Evolutionary conservation across 352 stramenopile genomes (phyloP).

Genomic region (Phytophthora colocasiae): DNA sequence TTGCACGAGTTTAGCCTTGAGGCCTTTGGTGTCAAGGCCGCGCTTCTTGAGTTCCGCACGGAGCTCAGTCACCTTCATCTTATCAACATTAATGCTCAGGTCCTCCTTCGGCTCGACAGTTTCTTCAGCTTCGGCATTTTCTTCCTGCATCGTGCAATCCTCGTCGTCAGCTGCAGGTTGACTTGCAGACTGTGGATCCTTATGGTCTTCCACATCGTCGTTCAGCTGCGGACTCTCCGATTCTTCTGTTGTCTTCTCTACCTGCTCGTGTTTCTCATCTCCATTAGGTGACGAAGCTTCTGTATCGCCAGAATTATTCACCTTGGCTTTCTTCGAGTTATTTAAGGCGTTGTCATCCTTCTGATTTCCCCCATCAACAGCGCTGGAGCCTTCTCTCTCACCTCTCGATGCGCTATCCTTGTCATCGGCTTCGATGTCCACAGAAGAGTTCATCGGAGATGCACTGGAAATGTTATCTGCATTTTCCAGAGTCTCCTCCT

Average conservation of each 20-base stretch:
- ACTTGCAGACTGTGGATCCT: constrained; percentile 5
- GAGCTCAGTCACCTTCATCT: constrained; percentile 71
- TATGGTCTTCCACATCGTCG: constrained; percentile 12
- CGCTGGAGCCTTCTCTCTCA: constrained; percentile 1
- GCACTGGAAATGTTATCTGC: not conserved
- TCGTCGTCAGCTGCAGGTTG: constrained; percentile 1
- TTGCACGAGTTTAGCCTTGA: constrained; percentile 71
- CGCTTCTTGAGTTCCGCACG: constrained; percentile 72
- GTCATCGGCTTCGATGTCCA: constrained; percentile 26
- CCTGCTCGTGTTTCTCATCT: not conserved
- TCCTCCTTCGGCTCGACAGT: constrained; percentile 10
- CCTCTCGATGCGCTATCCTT: constrained; percentile 21
- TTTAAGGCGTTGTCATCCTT: constrained; percentile 1
- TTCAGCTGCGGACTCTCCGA: constrained; percentile 9
- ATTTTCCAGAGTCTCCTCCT: constrained; percentile 9
- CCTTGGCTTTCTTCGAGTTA: constrained; percentile 4
- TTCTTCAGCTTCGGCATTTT: constrained; percentile 1
- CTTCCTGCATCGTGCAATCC: constrained; percentile 6
- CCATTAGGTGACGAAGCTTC: constrained; percentile 13
- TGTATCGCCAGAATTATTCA: constrained; percentile 6
- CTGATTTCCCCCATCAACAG: constrained; percentile 7
- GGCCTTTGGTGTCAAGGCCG: constrained; percentile 72
- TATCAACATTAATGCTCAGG: constrained; percentile 41
- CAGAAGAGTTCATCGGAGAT: constrained; percentile 5
- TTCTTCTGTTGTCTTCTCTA: constrained; percentile 23